Evolutionary conservation across 768 basidiomycete genomes (phyloP), one percentile per base, ranked within the genome.

Genomic region (Paxillus rubicundulus): DNA sequence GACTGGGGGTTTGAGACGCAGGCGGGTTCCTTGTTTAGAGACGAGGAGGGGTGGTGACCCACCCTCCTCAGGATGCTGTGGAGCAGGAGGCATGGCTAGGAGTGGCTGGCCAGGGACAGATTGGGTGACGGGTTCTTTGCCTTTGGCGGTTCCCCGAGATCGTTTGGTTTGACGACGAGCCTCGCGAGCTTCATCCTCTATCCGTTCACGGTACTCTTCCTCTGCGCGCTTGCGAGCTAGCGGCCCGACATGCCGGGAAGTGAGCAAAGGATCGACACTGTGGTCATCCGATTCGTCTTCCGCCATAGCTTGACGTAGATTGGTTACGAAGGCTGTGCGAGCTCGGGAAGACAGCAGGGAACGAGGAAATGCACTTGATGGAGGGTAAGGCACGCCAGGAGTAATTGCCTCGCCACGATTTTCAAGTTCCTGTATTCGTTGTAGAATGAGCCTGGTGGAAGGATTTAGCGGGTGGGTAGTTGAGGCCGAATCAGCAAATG

Each of bases 361-460:
- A 53, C 77, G 81, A 20, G 80, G 78, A 47, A 76, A 77, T 36
- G 79, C 79, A 50, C 75, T 69, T 46, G 76, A 74, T 16, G 70
- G 71, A 9, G 75, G 74, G 42, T 75, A 74, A 16, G 66, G 61
- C 44, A 67, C 46, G 20, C 59, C 58, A 44, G 68, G 65, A 1
- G 65, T 60, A 33, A 56, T 63, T 16, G 64, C 60, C 47, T 66
- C 72, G 27, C 71, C 67, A 51, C 73, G 74, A 27, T 61, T 63
- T 63, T 87, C 82, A 27, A 87, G 75, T 53, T 84, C 85, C 54
- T 75, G 72, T 56, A 87, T 83, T 24, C 83, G 81, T 56, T 84
- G 79, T 10, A 84, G 70, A 32, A 85, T 72, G 45, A 73, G 62
- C 50, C 85, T 86, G 57, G 24, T 24, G 4, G 32, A 21, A 28